Conservation (phyloP, 176 grass and related monocot genomes). For the Musa itinerans region DNA sequence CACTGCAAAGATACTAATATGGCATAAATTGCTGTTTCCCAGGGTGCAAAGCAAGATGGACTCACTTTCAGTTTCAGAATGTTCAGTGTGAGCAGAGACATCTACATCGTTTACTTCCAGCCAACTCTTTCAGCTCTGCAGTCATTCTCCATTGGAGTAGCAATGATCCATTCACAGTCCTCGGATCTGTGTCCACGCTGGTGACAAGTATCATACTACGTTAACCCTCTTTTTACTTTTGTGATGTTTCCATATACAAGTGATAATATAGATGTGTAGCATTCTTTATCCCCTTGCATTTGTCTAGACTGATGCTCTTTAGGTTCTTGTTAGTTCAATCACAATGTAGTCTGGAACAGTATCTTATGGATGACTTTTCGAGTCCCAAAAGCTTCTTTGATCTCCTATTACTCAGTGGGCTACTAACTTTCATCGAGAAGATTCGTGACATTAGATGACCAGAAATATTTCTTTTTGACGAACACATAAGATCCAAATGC, state of each 20-base stretch:
- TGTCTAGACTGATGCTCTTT: background rate
- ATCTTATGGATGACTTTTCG: no score
- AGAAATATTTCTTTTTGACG: no score
- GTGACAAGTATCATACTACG: slow-evolving; percentile 9
- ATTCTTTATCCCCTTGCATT: background rate
- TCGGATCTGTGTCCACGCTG: slow-evolving; percentile 33
- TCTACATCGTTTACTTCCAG: slow-evolving; percentile 50
- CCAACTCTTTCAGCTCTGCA: slow-evolving; percentile 44
- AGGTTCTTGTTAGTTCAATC: no score
- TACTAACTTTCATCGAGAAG: no score
- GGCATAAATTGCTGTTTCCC: background rate
- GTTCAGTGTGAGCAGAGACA: slow-evolving; percentile 32
- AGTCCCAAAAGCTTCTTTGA: no score
- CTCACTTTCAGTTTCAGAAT: slow-evolving; percentile 36
- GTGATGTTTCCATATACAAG: background rate
- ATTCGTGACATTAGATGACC: no score
- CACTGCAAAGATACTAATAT: background rate
- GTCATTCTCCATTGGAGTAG: slow-evolving; percentile 56
- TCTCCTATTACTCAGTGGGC: no score
- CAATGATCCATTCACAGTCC: slow-evolving; percentile 44
- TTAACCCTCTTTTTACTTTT: background rate
- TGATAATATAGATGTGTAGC: background rate
- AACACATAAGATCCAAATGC: no score
- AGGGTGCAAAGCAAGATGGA: slow-evolving; percentile 45
- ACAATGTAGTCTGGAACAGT: no score